Evolutionary conservation across 164 flowering plant species (phyloP), one percentile per base, ranked within the genome.

Genomic region (Euptelea pleiosperma): DNA sequence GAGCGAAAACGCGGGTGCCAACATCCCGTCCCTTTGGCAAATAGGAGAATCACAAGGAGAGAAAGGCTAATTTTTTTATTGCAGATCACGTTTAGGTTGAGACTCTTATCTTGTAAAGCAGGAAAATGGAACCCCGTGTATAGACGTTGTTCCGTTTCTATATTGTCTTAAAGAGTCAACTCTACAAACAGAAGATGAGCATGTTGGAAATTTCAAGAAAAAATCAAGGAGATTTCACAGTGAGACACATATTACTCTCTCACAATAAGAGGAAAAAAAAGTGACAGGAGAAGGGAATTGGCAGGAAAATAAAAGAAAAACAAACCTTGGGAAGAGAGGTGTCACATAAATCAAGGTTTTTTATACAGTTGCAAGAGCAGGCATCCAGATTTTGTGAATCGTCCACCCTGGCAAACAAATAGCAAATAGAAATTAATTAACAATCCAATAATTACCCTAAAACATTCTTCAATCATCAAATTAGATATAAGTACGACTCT

Each of bases 391-490:
- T 50, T 33, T 60, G 21, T 34, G 70, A 60, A 56, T 59, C 67
- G 54, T 29, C 60, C 28, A 68, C 28, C 70, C 82, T 78, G 73
- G 54, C 50, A 56, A 2, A 42, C 16, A 16, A 60, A 51, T 19
- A 52, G 31, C 16, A 64, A 51, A 46, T 25, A 33, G 22, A 48
- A 45, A 25, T 55, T 26, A 59, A 37, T 48, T 24, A 14, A 36
- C 16, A 22, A 37, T 5, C 11, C 10, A 24, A 19, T 3, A 45
- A 19, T 45, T 19, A 10, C n/a, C 18, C 31, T 48, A 26, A 25
- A 28, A 25, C 10, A 4, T 10, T 48, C 52, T 7, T 3, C 8
- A 8, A 44, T 16, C 21, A 22, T 21, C 28, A 19, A 44, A 8
- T 44, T 8, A 44, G 26, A 44, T 43, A 18, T 44, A 19, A 10